phyloP scores from a whole-genome alignment of 2,329 filamentous ascomycete genomes.

The Pseudogymnoascus sp. region DNA sequence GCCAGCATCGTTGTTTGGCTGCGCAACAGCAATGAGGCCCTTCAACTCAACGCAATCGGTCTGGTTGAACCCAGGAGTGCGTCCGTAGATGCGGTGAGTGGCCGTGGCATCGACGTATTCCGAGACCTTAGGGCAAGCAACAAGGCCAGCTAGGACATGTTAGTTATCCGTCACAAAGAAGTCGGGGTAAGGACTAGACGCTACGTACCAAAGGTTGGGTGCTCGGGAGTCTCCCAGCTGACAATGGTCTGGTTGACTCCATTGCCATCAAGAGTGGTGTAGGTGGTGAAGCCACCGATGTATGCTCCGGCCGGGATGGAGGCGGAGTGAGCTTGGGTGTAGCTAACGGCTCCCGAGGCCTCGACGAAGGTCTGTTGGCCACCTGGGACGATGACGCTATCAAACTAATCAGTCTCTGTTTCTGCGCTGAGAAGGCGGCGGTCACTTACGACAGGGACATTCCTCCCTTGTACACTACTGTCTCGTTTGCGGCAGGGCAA shows the following conservation, averaged over 20 bases:
- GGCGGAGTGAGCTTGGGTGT: constrained; percentile 48
- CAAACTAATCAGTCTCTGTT: background rate
- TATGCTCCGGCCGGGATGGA: constrained; percentile 44
- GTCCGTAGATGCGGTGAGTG: constrained; percentile 25
- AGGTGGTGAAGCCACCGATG: constrained; percentile 40
- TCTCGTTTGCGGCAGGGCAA: constrained; percentile 42
- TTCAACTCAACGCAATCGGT: constrained; percentile 30
- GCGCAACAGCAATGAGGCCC: constrained; percentile 27
- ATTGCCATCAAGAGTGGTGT: constrained; percentile 18
- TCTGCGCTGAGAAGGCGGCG: background rate
- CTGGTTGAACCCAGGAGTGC: constrained; percentile 23
- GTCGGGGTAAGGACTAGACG: constrained; percentile 20
- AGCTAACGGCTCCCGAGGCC: constrained; percentile 46
- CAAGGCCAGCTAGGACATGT: constrained; percentile 24
- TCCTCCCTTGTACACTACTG: constrained; percentile 36
- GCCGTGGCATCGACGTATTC: constrained; percentile 18
- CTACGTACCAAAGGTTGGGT: background rate
- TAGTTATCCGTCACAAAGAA: constrained; percentile 26
- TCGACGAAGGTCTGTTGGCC: constrained; percentile 56
- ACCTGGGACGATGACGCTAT: constrained; percentile 49
- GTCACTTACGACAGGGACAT: constrained; percentile 26
- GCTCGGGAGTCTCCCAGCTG: background rate
- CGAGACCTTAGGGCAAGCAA: constrained; percentile 21
- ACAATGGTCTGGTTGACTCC: background rate
- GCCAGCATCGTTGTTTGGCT: constrained; percentile 25